phyloP scores from a whole-genome alignment of 75 land plant species.

The Pseudotsuga menziesii region DNA sequence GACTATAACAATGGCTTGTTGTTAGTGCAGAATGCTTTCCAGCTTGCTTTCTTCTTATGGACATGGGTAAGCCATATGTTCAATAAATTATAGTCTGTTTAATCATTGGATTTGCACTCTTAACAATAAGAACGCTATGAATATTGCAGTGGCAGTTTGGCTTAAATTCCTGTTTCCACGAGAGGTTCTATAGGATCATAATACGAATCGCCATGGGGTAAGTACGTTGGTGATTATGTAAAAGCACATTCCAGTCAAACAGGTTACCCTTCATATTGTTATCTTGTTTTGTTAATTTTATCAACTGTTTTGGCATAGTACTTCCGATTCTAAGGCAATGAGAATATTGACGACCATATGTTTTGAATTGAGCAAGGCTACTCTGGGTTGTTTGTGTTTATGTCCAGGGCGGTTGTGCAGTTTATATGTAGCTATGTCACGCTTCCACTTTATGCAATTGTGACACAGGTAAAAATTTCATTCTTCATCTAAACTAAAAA shows the following conservation, averaged over 20 bases:
- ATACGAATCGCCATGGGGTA: conserved; percentile 25
- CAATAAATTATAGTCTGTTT: not conserved
- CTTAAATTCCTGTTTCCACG: conserved; percentile 33
- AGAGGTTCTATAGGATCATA: conserved; percentile 12
- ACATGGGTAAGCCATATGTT: conserved; percentile 36
- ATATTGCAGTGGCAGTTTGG: conserved; percentile 31
- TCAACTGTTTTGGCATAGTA: not conserved
- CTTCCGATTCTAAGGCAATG: not conserved
- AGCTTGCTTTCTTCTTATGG: conserved; percentile 66
- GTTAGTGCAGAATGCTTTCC: conserved; percentile 56
- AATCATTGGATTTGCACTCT: not conserved
- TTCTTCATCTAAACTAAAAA: not conserved
- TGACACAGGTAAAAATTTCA: conserved; percentile 41
- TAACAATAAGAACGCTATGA: not conserved
- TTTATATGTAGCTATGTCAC: conserved; percentile 63
- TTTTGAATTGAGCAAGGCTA: not conserved
- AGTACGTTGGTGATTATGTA: not conserved
- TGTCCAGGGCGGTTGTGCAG: conserved; percentile 18
- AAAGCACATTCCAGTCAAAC: too few relatives aligned
- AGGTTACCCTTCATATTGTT: not conserved
- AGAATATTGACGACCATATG: too few relatives aligned
- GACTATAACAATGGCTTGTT: not conserved
- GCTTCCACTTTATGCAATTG: conserved; percentile 70
- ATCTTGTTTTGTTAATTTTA: not conserved
- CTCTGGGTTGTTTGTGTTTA: not conserved